Conservation (phyloP, 1,139 yeast genomes). For the Sugiyamaella japonica region DNA sequence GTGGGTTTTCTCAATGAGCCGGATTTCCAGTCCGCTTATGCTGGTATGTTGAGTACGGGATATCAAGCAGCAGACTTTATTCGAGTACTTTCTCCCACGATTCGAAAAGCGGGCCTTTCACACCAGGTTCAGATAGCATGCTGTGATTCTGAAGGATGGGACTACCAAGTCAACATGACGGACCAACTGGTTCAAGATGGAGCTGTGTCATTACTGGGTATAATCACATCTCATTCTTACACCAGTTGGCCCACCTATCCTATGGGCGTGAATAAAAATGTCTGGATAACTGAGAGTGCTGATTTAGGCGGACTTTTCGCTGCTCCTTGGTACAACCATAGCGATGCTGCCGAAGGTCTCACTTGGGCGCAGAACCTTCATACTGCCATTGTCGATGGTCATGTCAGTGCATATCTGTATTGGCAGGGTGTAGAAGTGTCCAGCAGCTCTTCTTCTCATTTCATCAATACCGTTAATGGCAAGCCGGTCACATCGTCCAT, state of each 20-base stretch:
- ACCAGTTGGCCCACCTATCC: constrained; percentile 11
- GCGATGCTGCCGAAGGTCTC: constrained; percentile 17
- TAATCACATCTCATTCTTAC: constrained; percentile 26
- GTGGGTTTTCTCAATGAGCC: constrained; percentile 18
- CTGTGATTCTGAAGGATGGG: constrained; percentile 20
- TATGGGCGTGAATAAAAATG: constrained; percentile 8
- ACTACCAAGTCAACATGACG: constrained; percentile 16
- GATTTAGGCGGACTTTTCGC: constrained; percentile 3
- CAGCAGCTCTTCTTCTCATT: constrained; percentile 11
- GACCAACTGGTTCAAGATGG: constrained; percentile 12
- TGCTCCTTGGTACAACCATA: constrained; percentile 12
- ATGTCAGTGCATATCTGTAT: constrained; percentile 18
- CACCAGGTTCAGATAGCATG: constrained; percentile 15
- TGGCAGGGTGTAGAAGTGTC: constrained; percentile 19
- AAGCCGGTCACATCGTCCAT: constrained; percentile 9
- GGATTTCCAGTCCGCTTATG: constrained; percentile 11
- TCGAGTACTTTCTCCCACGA: constrained; percentile 10
- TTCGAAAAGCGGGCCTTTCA: constrained; percentile 15
- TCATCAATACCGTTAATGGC: constrained; percentile 8
- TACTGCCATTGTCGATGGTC: constrained; percentile 16
- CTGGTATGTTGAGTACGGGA: constrained; percentile 16
- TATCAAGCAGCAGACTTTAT: constrained; percentile 18
- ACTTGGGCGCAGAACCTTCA: constrained; percentile 18
- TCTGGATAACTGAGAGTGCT: constrained; percentile 19
- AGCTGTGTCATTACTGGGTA: constrained; percentile 18